These are phyloP conservation scores for Hyphopichia wangnamkhiaoensis DNA, from an alignment of 1,139 yeast species.

Conservation along the genomic window DNA sequence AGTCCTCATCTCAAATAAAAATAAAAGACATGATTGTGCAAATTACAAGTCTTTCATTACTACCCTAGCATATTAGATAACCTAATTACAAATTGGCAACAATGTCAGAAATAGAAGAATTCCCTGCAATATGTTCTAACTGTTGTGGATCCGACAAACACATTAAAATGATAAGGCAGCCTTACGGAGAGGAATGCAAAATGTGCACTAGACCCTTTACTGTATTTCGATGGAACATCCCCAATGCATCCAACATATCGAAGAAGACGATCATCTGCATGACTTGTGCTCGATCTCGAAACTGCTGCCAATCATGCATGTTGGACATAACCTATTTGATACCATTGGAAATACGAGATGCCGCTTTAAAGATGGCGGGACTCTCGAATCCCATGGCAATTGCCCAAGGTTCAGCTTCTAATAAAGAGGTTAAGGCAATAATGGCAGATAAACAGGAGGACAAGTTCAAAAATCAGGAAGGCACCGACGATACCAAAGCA, in stretches of 20 bases:
- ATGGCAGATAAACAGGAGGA: conserved; percentile 39
- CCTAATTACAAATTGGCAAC: not conserved
- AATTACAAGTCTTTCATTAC: no score
- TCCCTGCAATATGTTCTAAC: conserved; percentile 66
- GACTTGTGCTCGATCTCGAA: conserved; percentile 75
- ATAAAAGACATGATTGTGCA: not conserved
- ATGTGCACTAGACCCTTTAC: conserved; percentile 85
- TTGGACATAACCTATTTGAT: conserved; percentile 78
- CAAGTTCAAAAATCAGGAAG: conserved; percentile 14
- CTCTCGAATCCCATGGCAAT: conserved; percentile 29
- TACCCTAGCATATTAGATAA: no score
- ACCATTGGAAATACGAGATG: conserved; percentile 76
- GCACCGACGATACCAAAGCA: conserved; percentile 23
- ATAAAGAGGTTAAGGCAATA: conserved; percentile 46
- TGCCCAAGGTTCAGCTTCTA: conserved; percentile 9
- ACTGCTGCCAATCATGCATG: conserved; percentile 89
- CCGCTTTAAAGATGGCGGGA: conserved; percentile 77
- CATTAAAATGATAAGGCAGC: conserved; percentile 70
- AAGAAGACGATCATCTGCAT: conserved; percentile 64
- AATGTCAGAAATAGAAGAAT: conserved; percentile 21
- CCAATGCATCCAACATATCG: conserved; percentile 34
- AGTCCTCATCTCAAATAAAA: not conserved
- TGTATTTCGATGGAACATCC: conserved; percentile 69
- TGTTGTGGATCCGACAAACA: conserved; percentile 72
- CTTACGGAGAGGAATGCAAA: conserved; percentile 74